A percentile compares a stretch with the other conserved stretches of the same genome.
Evolutionary conservation across 148 eudicot species (phyloP).

Genomic region (Beta vulgaris): DNA sequence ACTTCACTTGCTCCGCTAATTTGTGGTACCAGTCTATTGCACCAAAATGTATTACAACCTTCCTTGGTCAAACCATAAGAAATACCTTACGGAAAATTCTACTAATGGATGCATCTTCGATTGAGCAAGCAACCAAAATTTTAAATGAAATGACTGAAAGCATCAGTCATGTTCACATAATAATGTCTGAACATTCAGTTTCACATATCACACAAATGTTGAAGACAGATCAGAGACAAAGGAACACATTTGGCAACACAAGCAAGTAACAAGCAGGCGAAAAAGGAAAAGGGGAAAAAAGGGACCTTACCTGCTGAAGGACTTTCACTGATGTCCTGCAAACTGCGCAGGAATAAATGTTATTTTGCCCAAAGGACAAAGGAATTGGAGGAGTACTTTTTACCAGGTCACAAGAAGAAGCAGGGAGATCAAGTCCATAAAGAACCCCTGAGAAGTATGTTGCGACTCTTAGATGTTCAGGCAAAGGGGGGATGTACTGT

Average conservation of each 20-base stretch:
- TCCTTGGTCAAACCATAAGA: neutral
- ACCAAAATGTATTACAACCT: neutral
- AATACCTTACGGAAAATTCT: neutral
- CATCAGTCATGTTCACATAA: neutral
- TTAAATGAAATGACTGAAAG: neutral
- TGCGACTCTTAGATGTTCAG: slow-evolving; percentile 19
- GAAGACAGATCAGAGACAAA: neutral
- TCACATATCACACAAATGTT: neutral
- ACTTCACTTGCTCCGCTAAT: neutral
- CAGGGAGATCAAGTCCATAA: slow-evolving; percentile 14
- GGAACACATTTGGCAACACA: neutral
- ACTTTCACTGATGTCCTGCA: slow-evolving; percentile 10
- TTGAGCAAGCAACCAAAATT: neutral
- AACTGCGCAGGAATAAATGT: neutral
- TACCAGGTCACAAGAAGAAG: slow-evolving; percentile 4
- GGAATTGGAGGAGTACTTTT: slow-evolving; percentile 17
- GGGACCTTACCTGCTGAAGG: slow-evolving; percentile 23
- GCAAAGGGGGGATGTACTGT: neutral
- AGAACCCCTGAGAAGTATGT: slow-evolving; percentile 19
- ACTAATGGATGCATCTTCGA: neutral
- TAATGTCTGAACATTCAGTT: too few species aligned
- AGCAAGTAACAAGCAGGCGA: slow-evolving; percentile 9
- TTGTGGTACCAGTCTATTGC: neutral
- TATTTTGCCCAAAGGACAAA: slow-evolving; percentile 12
- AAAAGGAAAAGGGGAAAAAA: neutral